Conservation (phyloP, 108 stramenopile species). For the Cylindrotheca fusiformis region DNA sequence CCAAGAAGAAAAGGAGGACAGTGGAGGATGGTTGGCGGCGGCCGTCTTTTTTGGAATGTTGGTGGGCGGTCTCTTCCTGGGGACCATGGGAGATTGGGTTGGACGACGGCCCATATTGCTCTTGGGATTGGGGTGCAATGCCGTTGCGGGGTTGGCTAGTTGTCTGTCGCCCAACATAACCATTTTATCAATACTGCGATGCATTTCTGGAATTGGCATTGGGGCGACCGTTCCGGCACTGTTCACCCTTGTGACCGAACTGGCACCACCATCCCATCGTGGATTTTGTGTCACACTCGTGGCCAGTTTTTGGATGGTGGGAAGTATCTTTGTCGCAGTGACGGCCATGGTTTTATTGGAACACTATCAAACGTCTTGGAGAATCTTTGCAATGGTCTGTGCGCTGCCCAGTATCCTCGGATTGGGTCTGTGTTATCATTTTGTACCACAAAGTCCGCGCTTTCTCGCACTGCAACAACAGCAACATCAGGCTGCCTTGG, state of each 20-base stretch:
- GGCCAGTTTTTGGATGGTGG: constrained; percentile 89
- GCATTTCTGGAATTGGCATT: constrained; percentile 68
- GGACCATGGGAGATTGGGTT: constrained; percentile 56
- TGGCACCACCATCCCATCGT: constrained; percentile 66
- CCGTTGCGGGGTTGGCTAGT: constrained; percentile 51
- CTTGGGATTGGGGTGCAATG: constrained; percentile 55
- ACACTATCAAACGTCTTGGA: constrained; percentile 40
- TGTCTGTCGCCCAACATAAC: constrained; percentile 37
- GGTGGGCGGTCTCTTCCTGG: constrained; percentile 64
- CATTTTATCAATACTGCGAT: constrained; percentile 49
- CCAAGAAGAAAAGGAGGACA: background rate
- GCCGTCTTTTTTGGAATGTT: constrained; percentile 84
- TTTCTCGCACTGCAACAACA: constrained; percentile 46
- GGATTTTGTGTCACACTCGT: constrained; percentile 64
- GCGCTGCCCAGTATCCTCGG: constrained; percentile 69
- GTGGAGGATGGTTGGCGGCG: constrained; percentile 53
- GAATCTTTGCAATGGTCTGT: constrained; percentile 67
- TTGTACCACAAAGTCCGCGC: constrained; percentile 77
- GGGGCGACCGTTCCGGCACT: constrained; percentile 76
- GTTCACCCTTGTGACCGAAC: constrained; percentile 68
- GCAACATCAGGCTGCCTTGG: constrained; percentile 44
- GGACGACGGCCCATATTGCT: constrained; percentile 71
- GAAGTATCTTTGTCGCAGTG: constrained; percentile 70
- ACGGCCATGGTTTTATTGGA: constrained; percentile 59
- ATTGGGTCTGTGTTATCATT: constrained; percentile 39